phyloP scores from a whole-genome alignment of 345 rosid species.

The Tarenaya hassleriana region DNA sequence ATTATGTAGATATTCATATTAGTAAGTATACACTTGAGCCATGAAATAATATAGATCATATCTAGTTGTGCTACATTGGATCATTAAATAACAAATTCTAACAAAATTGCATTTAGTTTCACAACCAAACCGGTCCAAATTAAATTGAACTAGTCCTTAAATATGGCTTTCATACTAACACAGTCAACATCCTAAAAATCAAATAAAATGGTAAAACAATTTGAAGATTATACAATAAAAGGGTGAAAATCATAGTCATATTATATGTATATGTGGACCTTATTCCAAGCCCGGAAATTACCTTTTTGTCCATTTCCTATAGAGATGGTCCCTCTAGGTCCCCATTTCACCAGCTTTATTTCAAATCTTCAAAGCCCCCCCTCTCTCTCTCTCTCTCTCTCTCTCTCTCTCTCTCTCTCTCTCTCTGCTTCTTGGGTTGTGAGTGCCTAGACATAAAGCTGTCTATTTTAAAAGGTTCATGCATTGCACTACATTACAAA shows the following conservation, averaged over 20 bases:
- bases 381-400: no score
- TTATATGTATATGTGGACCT: constrained; percentile 9
- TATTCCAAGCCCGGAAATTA: constrained; percentile 20
- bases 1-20: no score
- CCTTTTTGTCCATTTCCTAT: constrained; percentile 29
- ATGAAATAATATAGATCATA: no score
- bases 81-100: no score
- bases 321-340: constrained; percentile 13
- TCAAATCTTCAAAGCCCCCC: constrained; percentile 30
- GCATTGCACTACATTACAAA: constrained; percentile 14
- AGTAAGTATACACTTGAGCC: no score
- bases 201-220: constrained; percentile 9
- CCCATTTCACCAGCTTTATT: constrained; percentile 24
- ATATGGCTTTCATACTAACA: not conserved
- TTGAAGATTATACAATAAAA: not conserved
- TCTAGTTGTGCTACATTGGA: no score
- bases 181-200: not conserved
- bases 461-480: constrained; percentile 25
- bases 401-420: constrained; percentile 16
- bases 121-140: no score
- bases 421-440: constrained; percentile 14
- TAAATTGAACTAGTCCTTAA: no score
- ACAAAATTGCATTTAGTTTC: no score
- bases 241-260: constrained; percentile 14
- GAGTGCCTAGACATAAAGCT: constrained; percentile 23